phyloP scores from a whole-genome alignment of 768 basidiomycete species.

The Collybia mongolica region DNA sequence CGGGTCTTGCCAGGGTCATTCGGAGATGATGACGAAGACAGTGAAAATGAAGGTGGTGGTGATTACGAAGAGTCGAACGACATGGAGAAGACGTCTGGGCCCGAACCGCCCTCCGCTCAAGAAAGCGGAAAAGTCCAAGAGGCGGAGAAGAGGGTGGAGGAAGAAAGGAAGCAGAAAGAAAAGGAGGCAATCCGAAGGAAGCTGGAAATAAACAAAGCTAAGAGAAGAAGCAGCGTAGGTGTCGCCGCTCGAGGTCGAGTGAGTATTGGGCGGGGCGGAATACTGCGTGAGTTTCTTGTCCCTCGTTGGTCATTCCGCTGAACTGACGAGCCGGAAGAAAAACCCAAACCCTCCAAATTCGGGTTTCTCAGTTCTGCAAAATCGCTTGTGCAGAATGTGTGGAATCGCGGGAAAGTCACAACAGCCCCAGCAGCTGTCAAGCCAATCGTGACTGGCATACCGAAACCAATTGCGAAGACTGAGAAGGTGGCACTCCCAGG shows the following conservation, averaged over 20 bases:
- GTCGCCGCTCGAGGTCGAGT: constrained; percentile 34
- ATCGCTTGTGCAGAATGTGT: constrained; percentile 69
- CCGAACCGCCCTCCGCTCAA: constrained; percentile 14
- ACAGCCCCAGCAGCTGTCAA: constrained; percentile 20
- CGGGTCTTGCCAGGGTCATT: constrained; percentile 58
- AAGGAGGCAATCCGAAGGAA: constrained; percentile 60
- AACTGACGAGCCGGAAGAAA: constrained; percentile 21
- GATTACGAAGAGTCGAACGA: constrained; percentile 25
- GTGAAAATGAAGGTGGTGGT: constrained; percentile 31
- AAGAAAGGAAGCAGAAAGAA: constrained; percentile 47
- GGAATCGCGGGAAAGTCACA: constrained; percentile 54
- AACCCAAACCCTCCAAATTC: constrained; percentile 55
- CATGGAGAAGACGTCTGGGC: constrained; percentile 23
- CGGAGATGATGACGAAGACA: constrained; percentile 44
- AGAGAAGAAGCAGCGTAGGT: constrained; percentile 67
- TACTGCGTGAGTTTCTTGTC: constrained; percentile 34
- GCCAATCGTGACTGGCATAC: constrained; percentile 11
- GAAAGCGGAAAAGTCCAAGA: constrained; percentile 31
- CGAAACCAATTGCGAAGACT: constrained; percentile 9
- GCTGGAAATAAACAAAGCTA: constrained; percentile 65
- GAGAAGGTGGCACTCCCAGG: constrained; percentile 7
- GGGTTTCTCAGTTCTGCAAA: constrained; percentile 76
- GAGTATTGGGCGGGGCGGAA: constrained; percentile 36
- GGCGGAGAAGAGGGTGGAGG: constrained; percentile 39
- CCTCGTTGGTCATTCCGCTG: neutral